Base-by-base conservation (phyloP, 169 alveolate species). In the Plasmodium malariae region DNA sequence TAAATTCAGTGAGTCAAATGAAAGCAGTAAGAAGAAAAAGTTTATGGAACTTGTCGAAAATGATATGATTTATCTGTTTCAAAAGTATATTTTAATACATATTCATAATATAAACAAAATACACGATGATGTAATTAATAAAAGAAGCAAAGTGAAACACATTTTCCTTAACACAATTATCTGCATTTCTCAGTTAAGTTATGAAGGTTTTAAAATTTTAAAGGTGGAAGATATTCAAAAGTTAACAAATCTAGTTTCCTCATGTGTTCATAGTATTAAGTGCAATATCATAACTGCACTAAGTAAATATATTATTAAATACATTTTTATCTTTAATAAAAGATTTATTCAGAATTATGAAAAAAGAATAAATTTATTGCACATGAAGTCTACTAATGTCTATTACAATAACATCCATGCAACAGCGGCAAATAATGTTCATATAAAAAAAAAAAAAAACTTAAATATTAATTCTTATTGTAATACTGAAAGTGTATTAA, bases 181-280 rank as follows among this genome's bases (percentile, higher is more conserved):
- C 14, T 86, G 92, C 30, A 86, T 86, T 19, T 86, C 92, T 51
- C 92, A 86, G 14, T 32, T 86, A 57, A 86, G 78, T 7, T 86
- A 86, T 57, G 68, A 57, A 86, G 92, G 92, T 11, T 86, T 86
- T 54, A 86, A 86, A 55, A 49, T 86, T 14, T 65, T 86, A 70
- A 68, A 40, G 57, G 49, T 69, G 36, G 69, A 68, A 26, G 92
- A 86, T 40, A 86, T 86, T 11, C 63, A 68, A 57, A 57, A 72
- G 59, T 19, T 86, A 72, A 55, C 87, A 26, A 43, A 69, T 21
- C 34, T 86, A 28, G 65, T 86, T 14, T 70, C 86, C 4, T 70
- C 87, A 14, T 86, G 92, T 65, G 87, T 57, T 1, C 86, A 86
- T 48, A 71, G 55, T 65, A 86, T 86, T n/a, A 86, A 86, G 28